Percentiles rank a stretch among this genome's conserved stretches.
These are phyloP conservation scores for Stevia rebaudiana DNA, from an alignment of 140 eudicot genomes.

Conservation along the genomic window DNA sequence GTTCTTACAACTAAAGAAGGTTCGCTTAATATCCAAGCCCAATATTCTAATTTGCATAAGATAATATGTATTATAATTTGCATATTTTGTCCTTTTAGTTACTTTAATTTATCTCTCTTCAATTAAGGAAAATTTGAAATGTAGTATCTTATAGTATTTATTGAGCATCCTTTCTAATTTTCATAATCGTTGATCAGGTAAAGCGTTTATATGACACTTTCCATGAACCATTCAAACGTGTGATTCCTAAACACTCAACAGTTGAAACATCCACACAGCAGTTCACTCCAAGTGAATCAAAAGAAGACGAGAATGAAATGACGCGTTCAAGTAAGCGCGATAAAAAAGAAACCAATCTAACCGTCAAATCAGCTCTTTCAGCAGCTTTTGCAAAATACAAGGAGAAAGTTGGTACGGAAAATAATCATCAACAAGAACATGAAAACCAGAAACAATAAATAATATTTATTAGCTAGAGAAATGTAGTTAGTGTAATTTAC, in stretches of 20 bases:
- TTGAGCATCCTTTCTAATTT: too few relatives aligned
- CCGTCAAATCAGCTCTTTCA: slow-evolving; percentile 68
- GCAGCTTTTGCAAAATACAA: slow-evolving; percentile 71
- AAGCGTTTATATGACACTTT: slow-evolving; percentile 86
- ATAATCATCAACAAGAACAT: slow-evolving; percentile 27
- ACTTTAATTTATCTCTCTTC: too few relatives aligned
- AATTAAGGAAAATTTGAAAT: background rate
- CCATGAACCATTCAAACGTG: slow-evolving; percentile 90
- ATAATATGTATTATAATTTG: too few relatives aligned
- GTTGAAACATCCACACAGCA: slow-evolving; percentile 35
- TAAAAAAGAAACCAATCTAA: slow-evolving; percentile 26
- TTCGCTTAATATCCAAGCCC: too few relatives aligned
- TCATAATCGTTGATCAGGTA: slow-evolving; percentile 41
- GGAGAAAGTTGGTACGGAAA: slow-evolving; percentile 37
- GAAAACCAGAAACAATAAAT: slow-evolving; percentile 12
- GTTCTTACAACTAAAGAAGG: too few relatives aligned
- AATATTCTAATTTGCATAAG: too few relatives aligned
- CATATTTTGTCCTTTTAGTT: too few relatives aligned
- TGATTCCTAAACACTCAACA: slow-evolving; percentile 34
- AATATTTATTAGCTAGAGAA: too few relatives aligned
- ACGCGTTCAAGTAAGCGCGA: background rate
- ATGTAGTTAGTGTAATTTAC: too few relatives aligned
- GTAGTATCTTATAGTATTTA: too few relatives aligned
- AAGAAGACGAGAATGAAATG: slow-evolving; percentile 34
- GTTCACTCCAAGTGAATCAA: slow-evolving; percentile 32